phyloP scores from a whole-genome alignment of 805 yeast species.

The Saccharomyces eubayanus region DNA sequence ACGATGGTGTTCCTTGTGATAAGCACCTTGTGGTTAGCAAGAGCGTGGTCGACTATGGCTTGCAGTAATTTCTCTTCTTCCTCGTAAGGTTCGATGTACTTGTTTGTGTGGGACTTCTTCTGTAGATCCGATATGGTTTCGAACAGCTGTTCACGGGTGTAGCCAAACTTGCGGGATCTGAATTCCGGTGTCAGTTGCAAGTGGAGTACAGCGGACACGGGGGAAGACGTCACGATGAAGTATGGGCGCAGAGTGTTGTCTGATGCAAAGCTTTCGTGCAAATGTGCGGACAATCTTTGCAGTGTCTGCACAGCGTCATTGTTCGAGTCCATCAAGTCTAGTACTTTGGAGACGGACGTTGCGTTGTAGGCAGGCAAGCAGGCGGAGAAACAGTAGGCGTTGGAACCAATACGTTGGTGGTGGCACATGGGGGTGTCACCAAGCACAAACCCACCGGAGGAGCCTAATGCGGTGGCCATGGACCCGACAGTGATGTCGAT shows the following conservation, averaged over 20 bases:
- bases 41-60: slow-evolving; percentile 49
- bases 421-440: slow-evolving; percentile 77
- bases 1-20: slow-evolving; percentile 58
- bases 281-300: slow-evolving; percentile 33
- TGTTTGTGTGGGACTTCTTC: slow-evolving; percentile 28
- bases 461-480: slow-evolving; percentile 69
- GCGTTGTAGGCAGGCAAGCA: slow-evolving; percentile 90
- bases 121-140: slow-evolving; percentile 21
- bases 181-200: slow-evolving; percentile 44
- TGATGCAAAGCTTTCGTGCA: slow-evolving; percentile 36
- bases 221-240: slow-evolving; percentile 47
- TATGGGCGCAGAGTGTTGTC: slow-evolving; percentile 32
- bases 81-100: slow-evolving; percentile 31
- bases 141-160: slow-evolving; percentile 23
- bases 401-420: slow-evolving; percentile 85
- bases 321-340: slow-evolving; percentile 40
- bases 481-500: slow-evolving; percentile 85
- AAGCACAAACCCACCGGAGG: slow-evolving; percentile 90
- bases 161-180: slow-evolving; percentile 26
- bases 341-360: slow-evolving; percentile 46
- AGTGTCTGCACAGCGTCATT: slow-evolving; percentile 32
- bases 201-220: slow-evolving; percentile 61
- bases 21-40: slow-evolving; percentile 45
- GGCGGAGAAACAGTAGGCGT: slow-evolving; percentile 90
- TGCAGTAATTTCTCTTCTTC: slow-evolving; percentile 57